Evolutionary conservation across 2,329 filamentous ascomycete genomes (phyloP), one percentile per base, ranked within the genome.

Genomic region (Claviceps sp.): DNA sequence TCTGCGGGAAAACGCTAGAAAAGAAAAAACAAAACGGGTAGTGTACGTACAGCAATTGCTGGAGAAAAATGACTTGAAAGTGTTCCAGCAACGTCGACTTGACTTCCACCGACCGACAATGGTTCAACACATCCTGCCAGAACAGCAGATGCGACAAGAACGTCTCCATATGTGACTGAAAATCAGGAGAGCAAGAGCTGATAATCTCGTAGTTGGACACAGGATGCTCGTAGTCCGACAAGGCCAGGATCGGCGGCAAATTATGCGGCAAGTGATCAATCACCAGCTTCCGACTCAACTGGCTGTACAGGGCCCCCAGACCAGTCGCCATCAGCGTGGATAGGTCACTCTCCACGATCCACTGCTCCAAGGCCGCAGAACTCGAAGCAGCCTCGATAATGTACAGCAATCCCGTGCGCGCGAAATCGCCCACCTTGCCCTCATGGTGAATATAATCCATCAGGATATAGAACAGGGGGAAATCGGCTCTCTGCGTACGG

Each of bases 401-500:
- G 68, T 98, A 98, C 7, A 98, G 76, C 55, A 98, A 67, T 0
- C 93, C 93, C 0, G 93, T 98, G 53, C 93, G 78, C 2, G 93
- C 91, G 72, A 98, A 98, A 67, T 98, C 93, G 13, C 93, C 93
- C 18, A 94, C 86, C 52, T 91, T 84, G 43, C 93, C 93, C 64
- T 96, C 91, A 58, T 95, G 86, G 63, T 98, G 91, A 50, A 98
- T 94, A 64, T 95, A 95, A 65, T 98, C 90, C 64, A 98, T 87
- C 58, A 98, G 74, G 42, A 97, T 79, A 65, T 97, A 97, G 69
- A 96, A 97, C 1, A 98, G 71, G 0, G 93, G 93, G 58, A 98
- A 98, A 62, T 97, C 91, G 58, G 89, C 86, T 65, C 89, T 85
- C 63, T 94, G 86, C 5, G 87, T 93, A 48, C 85, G 81, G 3